Evolutionary conservation across 148 eudicot species (phyloP).

Genomic region (Salicornia ramosissima): DNA sequence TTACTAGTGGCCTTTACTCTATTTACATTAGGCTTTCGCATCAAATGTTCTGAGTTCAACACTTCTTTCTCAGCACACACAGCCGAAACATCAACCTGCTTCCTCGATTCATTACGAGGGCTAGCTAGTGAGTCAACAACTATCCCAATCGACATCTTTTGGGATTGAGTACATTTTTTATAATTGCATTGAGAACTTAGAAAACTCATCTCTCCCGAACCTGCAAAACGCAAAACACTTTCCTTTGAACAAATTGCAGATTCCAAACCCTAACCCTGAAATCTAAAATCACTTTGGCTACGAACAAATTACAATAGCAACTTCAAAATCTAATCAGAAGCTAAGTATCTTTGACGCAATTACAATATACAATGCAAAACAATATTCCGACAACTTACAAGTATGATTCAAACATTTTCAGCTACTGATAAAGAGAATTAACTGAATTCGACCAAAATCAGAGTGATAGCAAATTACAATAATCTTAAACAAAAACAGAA

Average conservation of each 20-base stretch:
- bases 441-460: background rate
- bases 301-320: background rate
- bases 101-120: slow-evolving; percentile 18
- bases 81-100: slow-evolving; percentile 17
- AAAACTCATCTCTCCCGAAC: slow-evolving; percentile 45
- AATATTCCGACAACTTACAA: background rate
- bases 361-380: too few relatives aligned
- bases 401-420: background rate
- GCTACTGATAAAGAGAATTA: background rate
- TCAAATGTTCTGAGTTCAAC: slow-evolving; percentile 20
- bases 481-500: background rate
- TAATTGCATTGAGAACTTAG: slow-evolving; percentile 52
- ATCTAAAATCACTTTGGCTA: background rate
- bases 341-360: background rate
- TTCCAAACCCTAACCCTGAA: slow-evolving; percentile 8
- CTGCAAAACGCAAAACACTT: slow-evolving; percentile 7
- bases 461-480: background rate
- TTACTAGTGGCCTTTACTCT: slow-evolving; percentile 18
- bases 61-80: slow-evolving; percentile 25
- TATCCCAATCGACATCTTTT: slow-evolving; percentile 81
- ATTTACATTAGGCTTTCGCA: slow-evolving; percentile 15
- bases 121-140: slow-evolving; percentile 36
- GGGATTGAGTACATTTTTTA: slow-evolving; percentile 51
- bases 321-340: background rate
- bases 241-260: slow-evolving; percentile 6